Base-by-base conservation (phyloP, 805 yeast genomes). In the Metschnikowia anglica region DNA sequence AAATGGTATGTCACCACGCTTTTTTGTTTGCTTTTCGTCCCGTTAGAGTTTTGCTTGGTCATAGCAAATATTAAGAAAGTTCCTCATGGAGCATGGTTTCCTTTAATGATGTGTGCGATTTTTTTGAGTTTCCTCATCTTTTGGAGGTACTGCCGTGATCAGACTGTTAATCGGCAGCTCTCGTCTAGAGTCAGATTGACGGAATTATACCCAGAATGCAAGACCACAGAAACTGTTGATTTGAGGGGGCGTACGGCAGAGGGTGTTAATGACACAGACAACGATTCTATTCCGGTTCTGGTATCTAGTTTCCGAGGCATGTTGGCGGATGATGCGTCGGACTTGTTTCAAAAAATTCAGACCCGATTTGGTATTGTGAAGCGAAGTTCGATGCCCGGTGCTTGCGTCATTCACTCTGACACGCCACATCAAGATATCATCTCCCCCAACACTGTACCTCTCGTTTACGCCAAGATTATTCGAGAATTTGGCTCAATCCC, bases 31-130 rank as follows among this genome's bases (percentile, higher is more conserved):
- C 48, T 66, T 2, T 77, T 77, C 51, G 66, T 73, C 6, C 69
- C 80, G 0, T 60, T 79, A 26, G 84, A 79, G 51, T 49, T 63
- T 31, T 56, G 68, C 31, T 59, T 77, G 52, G 65, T 79, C 13
- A 59, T 70, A 39, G 70, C 82, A 3, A 79, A 76, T 41, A 48
- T 76, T 49, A 70, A 65, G 50, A 79, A 79, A 55, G 70, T 79
- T 2, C 71, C 74, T 0, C 76, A 74, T 47, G 85, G 83, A 28
- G 85, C 83, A 1, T 79, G 84, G 85, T 77, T 79, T 52, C 79
- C 84, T 1, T 57, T 79, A 24, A 60, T 72, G 63, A 65, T 77
- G 56, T 56, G 77, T 6, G 60, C 56, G 2, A n/a, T 75, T 3
- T 54, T 65, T 32, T 60, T 67, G 45, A 28, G 44, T 0, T 70